Base-by-base conservation (phyloP, 108 stramenopile genomes). In the Cyclotella choctawhatcheeana region DNA sequence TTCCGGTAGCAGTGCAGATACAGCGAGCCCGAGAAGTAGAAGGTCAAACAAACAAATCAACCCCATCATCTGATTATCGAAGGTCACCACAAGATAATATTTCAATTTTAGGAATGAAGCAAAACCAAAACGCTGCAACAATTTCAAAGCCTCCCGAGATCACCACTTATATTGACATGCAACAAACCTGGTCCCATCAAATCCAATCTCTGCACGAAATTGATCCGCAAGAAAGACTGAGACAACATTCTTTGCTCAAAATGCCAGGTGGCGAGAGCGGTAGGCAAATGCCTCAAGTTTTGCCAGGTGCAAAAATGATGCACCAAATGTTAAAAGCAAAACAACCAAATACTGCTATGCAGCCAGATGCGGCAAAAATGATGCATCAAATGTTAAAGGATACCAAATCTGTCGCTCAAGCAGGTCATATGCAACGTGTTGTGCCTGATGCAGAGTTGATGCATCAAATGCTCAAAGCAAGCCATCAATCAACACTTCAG, bases 391-490 rank as follows among this genome's bases (percentile, higher is more conserved):
- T 40, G 37, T 12, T 40, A 6, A 40, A 40, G 12, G 12, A 6
- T 40, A 40, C 6, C 37, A 40, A 10, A 40, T 10, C 37, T 10
- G 37, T 40, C 37, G 12, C 6, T 40, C 12, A 40, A 40, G 6
- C 37, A 40, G n/a, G n/a, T n/a, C n/a, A n/a, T n/a, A n/a, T n/a
- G n/a, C n/a, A 40, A 40, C 37, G 37, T 40, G 37, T 8, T 40
- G 37, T 12, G 37, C 37, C 37, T 48, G 17, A 48, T 48, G 47
- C 47, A 48, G 18, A n/a, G n/a, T 48, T n/a, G 12, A 48, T 48
- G 47, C 47, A 48, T 48, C 16, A 48, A 8, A 48, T 48, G 47
- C 47, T 48, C 47, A 48, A 48, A 48, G n/a, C 12, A n/a, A 48
- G 47, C 17, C 47, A 48, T 40, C 37, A 40, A 40, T 12, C 37